Percentiles rank a stretch among this genome's conserved stretches.
Evolutionary conservation across 805 yeast species (phyloP).

Genomic region (Brettanomyces custersianus): DNA sequence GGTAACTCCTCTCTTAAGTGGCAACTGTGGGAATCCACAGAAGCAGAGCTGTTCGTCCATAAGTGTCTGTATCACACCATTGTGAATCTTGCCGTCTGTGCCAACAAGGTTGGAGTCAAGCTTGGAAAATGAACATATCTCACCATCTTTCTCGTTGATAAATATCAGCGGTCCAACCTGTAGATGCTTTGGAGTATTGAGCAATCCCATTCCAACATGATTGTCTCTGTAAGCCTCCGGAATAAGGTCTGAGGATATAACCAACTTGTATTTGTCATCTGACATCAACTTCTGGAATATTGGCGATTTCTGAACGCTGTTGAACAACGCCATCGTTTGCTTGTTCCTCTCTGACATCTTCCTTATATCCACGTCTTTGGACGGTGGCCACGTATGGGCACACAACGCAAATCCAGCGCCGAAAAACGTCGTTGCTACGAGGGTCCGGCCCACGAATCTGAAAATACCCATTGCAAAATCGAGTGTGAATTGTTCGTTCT

Average conservation of each 20-base stretch:
- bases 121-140: constrained; percentile 58
- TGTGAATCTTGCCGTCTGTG: constrained; percentile 66
- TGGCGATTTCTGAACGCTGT: constrained; percentile 17
- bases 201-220: constrained; percentile 64
- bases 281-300: constrained; percentile 18
- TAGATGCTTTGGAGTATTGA: constrained; percentile 58
- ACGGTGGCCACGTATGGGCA: constrained; percentile 24
- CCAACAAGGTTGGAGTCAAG: constrained; percentile 61
- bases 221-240: constrained; percentile 52
- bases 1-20: constrained; percentile 81
- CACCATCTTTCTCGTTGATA: constrained; percentile 38
- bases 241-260: constrained; percentile 34
- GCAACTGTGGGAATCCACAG: constrained; percentile 78
- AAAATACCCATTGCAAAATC: constrained; percentile 3
- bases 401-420: constrained; percentile 22
- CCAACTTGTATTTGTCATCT: constrained; percentile 18
- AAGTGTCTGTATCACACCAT: constrained; percentile 70
- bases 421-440: constrained; percentile 13
- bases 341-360: constrained; percentile 2
- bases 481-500: too few species aligned
- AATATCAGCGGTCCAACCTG: constrained; percentile 74
- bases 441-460: constrained; percentile 6
- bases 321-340: constrained; percentile 16
- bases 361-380: constrained; percentile 6
- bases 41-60: constrained; percentile 79